Percentiles rank a stretch among this genome's conserved stretches.
Evolutionary conservation across 2,329 filamentous ascomycete species (phyloP).

Genomic region (Aaosphaeria pasadenensis): DNA sequence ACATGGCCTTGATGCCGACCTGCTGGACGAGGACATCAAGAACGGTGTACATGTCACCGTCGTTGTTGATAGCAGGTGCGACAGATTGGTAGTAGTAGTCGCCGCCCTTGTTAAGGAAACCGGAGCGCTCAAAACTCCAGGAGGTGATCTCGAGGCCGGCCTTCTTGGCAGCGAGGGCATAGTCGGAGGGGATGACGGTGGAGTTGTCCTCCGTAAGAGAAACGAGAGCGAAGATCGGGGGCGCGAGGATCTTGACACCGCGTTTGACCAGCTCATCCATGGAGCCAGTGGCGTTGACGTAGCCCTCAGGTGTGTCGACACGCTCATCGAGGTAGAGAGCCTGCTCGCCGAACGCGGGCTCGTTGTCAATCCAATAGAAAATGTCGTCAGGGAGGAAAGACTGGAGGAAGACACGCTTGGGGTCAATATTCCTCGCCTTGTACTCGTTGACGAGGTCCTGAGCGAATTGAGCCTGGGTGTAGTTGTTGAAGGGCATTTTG

Average conservation of each 20-base stretch:
- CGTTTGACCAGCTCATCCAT: constrained; percentile 55
- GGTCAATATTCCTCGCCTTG: constrained; percentile 34
- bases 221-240: constrained; percentile 62
- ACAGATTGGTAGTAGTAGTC: constrained; percentile 42
- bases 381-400: constrained; percentile 55
- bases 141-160: constrained; percentile 64
- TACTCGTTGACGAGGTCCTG: constrained; percentile 57
- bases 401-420: constrained; percentile 52
- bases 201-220: constrained; percentile 48
- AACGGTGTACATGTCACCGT: constrained; percentile 65
- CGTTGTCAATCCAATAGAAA: constrained; percentile 54
- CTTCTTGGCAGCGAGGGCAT: constrained; percentile 59
- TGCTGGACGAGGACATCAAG: constrained; percentile 62
- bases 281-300: constrained; percentile 54
- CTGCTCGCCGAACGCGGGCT: constrained; percentile 59
- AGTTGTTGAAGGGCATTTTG: constrained; percentile 67
- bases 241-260: constrained; percentile 62
- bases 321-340: constrained; percentile 64
- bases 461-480: constrained; percentile 63
- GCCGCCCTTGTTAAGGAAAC: constrained; percentile 53
- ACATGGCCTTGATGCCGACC: constrained; percentile 61
- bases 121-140: constrained; percentile 67
- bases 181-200: constrained; percentile 59
- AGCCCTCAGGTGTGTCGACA: constrained; percentile 49
- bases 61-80: constrained; percentile 53